Percentiles rank a stretch among this genome's conserved stretches.
Evolutionary conservation across 1,139 yeast species (phyloP).

Genomic region (Debaryomyces fabryi): DNA sequence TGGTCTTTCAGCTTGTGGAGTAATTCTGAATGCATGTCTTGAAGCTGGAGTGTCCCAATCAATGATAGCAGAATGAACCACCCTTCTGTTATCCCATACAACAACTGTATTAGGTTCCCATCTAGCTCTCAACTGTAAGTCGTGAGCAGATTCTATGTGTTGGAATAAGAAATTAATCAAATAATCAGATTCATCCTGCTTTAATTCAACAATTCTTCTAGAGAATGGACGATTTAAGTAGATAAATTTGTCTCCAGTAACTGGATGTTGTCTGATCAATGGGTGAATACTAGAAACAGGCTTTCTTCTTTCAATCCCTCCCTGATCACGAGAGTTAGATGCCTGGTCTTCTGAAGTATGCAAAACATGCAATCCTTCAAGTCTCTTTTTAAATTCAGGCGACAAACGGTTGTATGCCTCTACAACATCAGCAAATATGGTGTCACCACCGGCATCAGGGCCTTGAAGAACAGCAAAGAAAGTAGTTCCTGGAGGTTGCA

Average conservation of each 20-base stretch:
- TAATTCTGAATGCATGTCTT: conserved; percentile 65
- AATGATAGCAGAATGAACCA: conserved; percentile 53
- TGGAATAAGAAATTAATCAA: conserved; percentile 38
- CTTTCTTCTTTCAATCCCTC: conserved; percentile 41
- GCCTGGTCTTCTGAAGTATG: conserved; percentile 40
- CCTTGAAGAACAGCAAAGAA: conserved; percentile 40
- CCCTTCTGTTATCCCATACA: conserved; percentile 59
- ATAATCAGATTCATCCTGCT: conserved; percentile 33
- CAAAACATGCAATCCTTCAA: conserved; percentile 42
- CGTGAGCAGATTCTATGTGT: conserved; percentile 38
- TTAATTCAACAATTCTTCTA: conserved; percentile 38
- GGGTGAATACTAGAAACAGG: conserved; percentile 56
- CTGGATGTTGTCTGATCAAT: conserved; percentile 45
- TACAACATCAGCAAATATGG: conserved; percentile 40
- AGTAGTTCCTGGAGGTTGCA: conserved; percentile 42
- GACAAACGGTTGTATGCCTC: conserved; percentile 44
- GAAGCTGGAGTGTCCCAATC: conserved; percentile 54
- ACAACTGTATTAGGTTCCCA: conserved; percentile 59
- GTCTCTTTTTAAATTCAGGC: conserved; percentile 37
- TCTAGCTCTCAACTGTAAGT: conserved; percentile 55
- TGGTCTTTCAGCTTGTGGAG: conserved; percentile 61
- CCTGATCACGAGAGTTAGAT: conserved; percentile 34
- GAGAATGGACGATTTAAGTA: conserved; percentile 43
- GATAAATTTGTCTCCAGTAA: conserved; percentile 45
- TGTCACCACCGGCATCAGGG: conserved; percentile 41